Base-by-base conservation (phyloP, 495 filamentous ascomycete genomes). In the Penicillium salamii region DNA sequence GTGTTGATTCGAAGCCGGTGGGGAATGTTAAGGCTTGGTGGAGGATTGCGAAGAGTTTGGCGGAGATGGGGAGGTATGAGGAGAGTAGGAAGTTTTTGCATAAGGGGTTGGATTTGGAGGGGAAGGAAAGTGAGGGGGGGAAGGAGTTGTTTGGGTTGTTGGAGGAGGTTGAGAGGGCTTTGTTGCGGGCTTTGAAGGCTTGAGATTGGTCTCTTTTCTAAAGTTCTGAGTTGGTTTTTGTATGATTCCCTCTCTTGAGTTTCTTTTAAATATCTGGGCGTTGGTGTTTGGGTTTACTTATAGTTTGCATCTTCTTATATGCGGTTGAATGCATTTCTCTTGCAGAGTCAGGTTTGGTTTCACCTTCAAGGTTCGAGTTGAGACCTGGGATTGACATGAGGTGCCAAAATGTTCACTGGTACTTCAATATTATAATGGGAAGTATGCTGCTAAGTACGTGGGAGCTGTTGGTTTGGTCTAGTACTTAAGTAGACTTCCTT, bases 11-110 rank as follows among this genome's bases (percentile, higher is more conserved):
- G 47, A 96, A 95, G 82, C 75, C 82, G 44, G 74, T 80, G 35
- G 89, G 85, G 23, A 97, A 98, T 70, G 83, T 87, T 6, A 97
- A 97, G 83, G 91, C 86, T 2, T 97, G 91, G 87, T 97, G 89
- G 84, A 72, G 92, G 38, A 72, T 88, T 52, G 91, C 86, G 7
- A 83, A 80, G 72, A 91, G 85, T 67, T 72, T 96, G 63, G 67
- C 83, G 43, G 93, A 98, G 84, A 97, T 97, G 93, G 85, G 87
- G 7, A 67, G 91, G 63, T 72, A 86, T 65, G 83, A 87, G 51
- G 93, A 98, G 79, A 90, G 90, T 6, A 76, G 73, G 65, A 79
- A 78, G 43, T 90, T 88, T 76, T 74, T 96, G 33, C 73, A 70
- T 34, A 74, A 78, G 61, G 90, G 81, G 11, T 59, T 96, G 52